phyloP scores from a whole-genome alignment of 257 asterid genomes.

The Solanum piurae region DNA sequence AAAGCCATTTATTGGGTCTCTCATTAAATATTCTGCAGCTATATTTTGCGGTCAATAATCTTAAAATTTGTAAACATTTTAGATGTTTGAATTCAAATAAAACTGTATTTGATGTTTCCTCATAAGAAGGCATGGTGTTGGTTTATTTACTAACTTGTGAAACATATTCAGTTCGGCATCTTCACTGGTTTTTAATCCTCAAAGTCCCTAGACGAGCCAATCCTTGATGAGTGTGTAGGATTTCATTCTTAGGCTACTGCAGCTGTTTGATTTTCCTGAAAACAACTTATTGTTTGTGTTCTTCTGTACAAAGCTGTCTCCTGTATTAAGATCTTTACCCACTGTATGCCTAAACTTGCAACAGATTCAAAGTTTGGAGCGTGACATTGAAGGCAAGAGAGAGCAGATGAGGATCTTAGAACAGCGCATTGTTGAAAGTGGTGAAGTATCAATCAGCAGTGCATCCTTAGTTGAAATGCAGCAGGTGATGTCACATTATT shows the following conservation, averaged over 20 bases:
- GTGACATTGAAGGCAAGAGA: conserved; percentile 77
- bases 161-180: background rate
- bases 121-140: background rate
- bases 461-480: conserved; percentile 87
- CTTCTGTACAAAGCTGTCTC: background rate
- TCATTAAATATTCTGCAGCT: background rate
- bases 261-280: background rate
- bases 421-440: conserved; percentile 74
- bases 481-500: conserved; percentile 46
- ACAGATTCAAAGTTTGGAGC: conserved; percentile 81
- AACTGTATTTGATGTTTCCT: background rate
- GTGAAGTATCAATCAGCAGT: conserved; percentile 74
- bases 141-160: background rate
- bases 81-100: background rate
- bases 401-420: conserved; percentile 74
- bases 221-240: background rate
- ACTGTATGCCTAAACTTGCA: background rate
- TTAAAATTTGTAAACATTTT: background rate
- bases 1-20: background rate
- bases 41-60: background rate
- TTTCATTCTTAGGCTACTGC: background rate
- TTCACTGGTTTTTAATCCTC: background rate
- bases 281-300: background rate
- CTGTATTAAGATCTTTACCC: background rate
- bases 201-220: background rate